Base-by-base conservation (phyloP, 2,329 filamentous ascomycete species). In the Diaporthe sp. region DNA sequence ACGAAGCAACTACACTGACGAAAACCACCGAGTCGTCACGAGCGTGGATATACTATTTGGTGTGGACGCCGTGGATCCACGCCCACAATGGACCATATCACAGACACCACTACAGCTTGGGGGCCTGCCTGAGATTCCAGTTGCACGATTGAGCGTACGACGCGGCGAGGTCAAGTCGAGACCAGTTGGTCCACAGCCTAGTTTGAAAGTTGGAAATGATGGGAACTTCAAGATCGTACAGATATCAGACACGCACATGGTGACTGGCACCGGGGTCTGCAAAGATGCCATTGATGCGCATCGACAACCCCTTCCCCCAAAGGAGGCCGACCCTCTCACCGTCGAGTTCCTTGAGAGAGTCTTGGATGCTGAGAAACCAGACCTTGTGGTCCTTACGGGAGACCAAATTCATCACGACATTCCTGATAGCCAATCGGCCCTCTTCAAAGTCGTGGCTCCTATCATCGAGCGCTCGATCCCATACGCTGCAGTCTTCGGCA, bases 191-290 rank as follows among this genome's bases (percentile, higher is more conserved):
- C 79, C 61, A 58, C 8, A 25, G 13, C 72, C 47, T 75, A 38
- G 67, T 76, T 78, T 85, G n/a, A 88, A 90, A 75, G 91, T 93
- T 76, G 86, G 89, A 58, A 91, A 92, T 77, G 90, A 93, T 80
- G 92, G 92, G 55, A 92, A 89, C 77, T 94, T 94, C 83, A 94
- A 94, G 83, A 93, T 94, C 76, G 88, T 94, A 84, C 92, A 94
- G 80, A 85, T 93, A 57, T 90, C 92, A 22, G 80, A 82, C 73
- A 80, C 78, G 42, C 80, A 82, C 75, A 81, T 82, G 80, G 79
- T 80, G 8, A 81, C 80, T 75, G 80, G 80, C 55, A 73, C 78
- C 30, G 81, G 81, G 25, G 74, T 78, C 58, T 81, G 80, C 76
- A 78, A 76, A 74, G 81, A 82, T 76, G 79, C 81, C 66, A 78